Evolutionary conservation across 139 green algal genomes (phyloP), one percentile per base, ranked within the genome.

Genomic region (Picochlorum sp.): DNA sequence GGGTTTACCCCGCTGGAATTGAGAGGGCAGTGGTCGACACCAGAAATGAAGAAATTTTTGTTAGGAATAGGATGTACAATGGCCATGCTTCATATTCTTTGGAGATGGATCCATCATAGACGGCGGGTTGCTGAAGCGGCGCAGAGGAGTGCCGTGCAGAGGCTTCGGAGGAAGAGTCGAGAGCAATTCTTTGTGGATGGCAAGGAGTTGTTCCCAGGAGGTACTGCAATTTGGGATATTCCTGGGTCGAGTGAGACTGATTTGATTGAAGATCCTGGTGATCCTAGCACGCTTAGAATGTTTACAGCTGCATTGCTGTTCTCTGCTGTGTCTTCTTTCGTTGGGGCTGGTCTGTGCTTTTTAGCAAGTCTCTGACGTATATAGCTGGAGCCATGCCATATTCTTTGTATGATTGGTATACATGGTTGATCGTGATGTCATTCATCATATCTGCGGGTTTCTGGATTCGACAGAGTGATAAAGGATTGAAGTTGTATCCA

Each of bases 301-400:
- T 78, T 78, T 64, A 52, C 30, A 2, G 66, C 58, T 38, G 76
- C 76, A 14, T 9, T 81, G 45, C 67, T 82, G 14, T 82, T 81
- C 59, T 82, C 76, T n/a, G 76, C 73, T 4, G 70, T 75, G 16
- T 57, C 76, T 6, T 75, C 72, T 2, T 57, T 82, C 20, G 63
- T 82, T 26, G 76, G 75, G 24, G 75, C 76, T 81, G 73, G 72
- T 74, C 62, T 51, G 76, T 82, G 50, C 63, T 82, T 8, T 82
- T 82, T 45, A 68, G 49, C 62, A 82, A 82, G 47, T 69, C 51
- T 54, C 57, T 82, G 6, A 82, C 76, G 16, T 82, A 82, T 67
- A 66, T 82, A 7, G 62, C 76, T 37, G 49, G 61, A 16, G 70
- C 61, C 16, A 51, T 73, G 57, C 67, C 76, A 21, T 32, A 55